Evolutionary conservation across 257 asterid species (phyloP).

Genomic region (Primulina huaijiensis): DNA sequence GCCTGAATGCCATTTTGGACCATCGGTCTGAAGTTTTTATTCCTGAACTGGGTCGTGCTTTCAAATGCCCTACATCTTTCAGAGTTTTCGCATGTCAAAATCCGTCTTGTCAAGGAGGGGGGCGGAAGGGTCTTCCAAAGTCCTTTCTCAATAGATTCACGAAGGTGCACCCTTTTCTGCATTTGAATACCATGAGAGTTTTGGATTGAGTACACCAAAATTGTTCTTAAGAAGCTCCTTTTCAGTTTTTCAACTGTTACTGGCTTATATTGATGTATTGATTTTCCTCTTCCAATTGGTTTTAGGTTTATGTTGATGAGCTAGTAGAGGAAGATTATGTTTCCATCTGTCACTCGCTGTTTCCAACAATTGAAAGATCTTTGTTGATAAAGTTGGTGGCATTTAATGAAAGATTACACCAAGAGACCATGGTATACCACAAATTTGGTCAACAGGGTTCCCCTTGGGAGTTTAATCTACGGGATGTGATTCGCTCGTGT

Average conservation of each 20-base stretch:
- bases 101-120: constrained; percentile 95
- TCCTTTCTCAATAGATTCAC: constrained; percentile 96
- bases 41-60: constrained; percentile 84
- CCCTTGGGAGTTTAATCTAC: constrained; percentile 98
- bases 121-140: constrained; percentile 94
- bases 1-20: constrained; percentile 90
- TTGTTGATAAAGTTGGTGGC: constrained; percentile 56
- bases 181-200: constrained; percentile 11
- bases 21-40: constrained; percentile 98
- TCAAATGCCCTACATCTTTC: constrained; percentile 82
- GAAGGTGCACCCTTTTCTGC: constrained; percentile 49
- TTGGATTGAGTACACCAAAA: constrained; percentile 1
- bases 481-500: constrained; percentile 93
- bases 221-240: constrained; percentile 16
- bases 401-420: constrained; percentile 71
- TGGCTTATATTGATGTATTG: constrained; percentile 6
- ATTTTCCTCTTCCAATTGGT: constrained; percentile 16
- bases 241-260: constrained; percentile 7
- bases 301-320: constrained; percentile 92
- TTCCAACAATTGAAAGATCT: constrained; percentile 56
- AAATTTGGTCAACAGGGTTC: constrained; percentile 90
- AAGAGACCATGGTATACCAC: constrained; percentile 67
- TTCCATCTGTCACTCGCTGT: constrained; percentile 68
- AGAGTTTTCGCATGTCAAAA: constrained; percentile 97
- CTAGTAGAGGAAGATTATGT: constrained; percentile 78